Percentiles rank a stretch among this genome's conserved stretches.
phyloP scores from a whole-genome alignment of 164 flowering plant species.

The Stephania cephalantha region DNA sequence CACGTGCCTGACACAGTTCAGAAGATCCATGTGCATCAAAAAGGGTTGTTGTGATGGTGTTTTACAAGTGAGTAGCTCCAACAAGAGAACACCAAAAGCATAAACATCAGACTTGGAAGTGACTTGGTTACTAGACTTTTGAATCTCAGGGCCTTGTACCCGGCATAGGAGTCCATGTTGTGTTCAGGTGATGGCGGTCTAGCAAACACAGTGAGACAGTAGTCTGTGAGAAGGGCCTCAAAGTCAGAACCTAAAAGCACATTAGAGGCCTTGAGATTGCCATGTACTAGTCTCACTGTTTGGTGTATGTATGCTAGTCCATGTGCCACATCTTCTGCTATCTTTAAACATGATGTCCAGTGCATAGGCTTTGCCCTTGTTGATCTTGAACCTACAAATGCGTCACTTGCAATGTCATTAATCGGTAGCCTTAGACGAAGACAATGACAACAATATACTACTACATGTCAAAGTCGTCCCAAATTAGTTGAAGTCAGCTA shows the following conservation, averaged over 20 bases:
- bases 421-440: no score
- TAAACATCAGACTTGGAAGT: conserved; percentile 74
- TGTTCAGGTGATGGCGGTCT: conserved; percentile 21
- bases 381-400: conserved; percentile 65
- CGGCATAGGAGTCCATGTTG: conserved; percentile 12
- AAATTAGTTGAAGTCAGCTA: no score
- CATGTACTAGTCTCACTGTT: conserved; percentile 79
- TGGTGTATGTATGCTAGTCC: conserved; percentile 96
- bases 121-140: conserved; percentile 23
- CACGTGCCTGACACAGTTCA: conserved; percentile 51
- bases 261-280: conserved; percentile 86
- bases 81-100: conserved; percentile 62
- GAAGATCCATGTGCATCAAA: conserved; percentile 35
- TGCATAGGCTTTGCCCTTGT: conserved; percentile 84
- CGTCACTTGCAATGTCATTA: no score
- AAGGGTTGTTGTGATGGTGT: conserved; percentile 56
- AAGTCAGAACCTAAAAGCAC: conserved; percentile 90
- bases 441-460: no score
- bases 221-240: conserved; percentile 88
- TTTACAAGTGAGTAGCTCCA: conserved; percentile 78
- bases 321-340: conserved; percentile 95
- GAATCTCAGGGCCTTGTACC: conserved; percentile 66
- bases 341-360: conserved; percentile 97
- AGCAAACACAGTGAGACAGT: conserved; percentile 52
- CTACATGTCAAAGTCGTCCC: no score